Evolutionary conservation across 140 eudicot genomes (phyloP), one percentile per base, ranked within the genome.

Genomic region (Senecio squalidus): DNA sequence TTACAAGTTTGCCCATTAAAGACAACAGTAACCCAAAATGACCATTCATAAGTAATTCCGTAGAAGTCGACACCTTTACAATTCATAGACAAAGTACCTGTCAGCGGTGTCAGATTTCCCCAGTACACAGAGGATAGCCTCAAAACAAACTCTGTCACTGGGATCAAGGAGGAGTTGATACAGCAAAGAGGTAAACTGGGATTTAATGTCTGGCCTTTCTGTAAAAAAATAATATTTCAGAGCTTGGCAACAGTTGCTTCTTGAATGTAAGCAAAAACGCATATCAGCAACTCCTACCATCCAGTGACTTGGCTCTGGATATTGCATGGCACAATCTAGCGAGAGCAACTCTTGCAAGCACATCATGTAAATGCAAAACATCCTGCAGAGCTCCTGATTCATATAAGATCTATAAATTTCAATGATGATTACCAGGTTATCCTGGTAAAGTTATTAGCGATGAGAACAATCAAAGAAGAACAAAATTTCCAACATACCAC

Each of bases 311-410:
- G 34, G 98, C 98, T 81, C 98, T 81, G 48, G 95, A 81, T 70
- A 92, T 74, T 24, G 86, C 44, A 77, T 92, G 88, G 77, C 98
- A 92, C 67, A 92, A 75, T 73, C 81, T 79, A 58, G 98, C 96
- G n/a, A 92, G 86, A 58, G 98, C 92, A 81, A 92, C 98, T 79
- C 98, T 81, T 56, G 98, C 98, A 69, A 92, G 92, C 73, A 92
- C 98, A 62, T 91, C 98, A 73, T 91, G 94, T 76, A 91, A 71
- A 71, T 91, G 95, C 43, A 91, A 80, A 74, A 91, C 84, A 73
- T 92, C 98, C 69, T 83, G 96, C 62, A 92, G 73, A 69, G 95
- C 95, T 55, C 96, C 98, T 92, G 79, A 34, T 79, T 62, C 75
- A 70, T 13, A 71, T 26, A 67, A 65, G 22, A 55, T 60, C 44